Evolutionary conservation across 306 rosid species (phyloP), one percentile per base, ranked within the genome.

Genomic region (Nissolia schottii): DNA sequence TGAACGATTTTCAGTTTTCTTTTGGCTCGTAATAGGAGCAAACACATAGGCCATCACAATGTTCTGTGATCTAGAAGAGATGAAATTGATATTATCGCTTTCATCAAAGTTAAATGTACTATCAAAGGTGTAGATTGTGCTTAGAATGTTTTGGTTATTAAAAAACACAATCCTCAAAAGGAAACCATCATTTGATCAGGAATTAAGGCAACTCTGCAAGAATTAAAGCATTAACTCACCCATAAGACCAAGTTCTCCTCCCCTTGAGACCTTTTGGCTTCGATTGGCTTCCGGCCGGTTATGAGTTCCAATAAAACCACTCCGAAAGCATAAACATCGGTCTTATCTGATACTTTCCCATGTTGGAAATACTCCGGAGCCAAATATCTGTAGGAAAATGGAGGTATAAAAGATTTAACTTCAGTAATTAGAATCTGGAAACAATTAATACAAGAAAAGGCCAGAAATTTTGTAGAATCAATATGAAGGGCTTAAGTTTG

Each of bases 361-460:
- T 94, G 98, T 70, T 94, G 97, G 85, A 94, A 94, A 82, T 94
- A 94, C 85, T 94, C 98, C 0, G 98, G 97, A 70, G 98, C 98
- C 83, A 94, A 80, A 84, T 94, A 94, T 46, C 97, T 94, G 86
- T 13, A 55, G 46, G 40, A 32, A 53, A 76, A 29, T 20, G 19
- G 43, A 46, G 4, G 67, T 13, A 64, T 10, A 49, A 23, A 54
- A 56, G 53, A 24, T 15, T 49, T 56, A 31, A 68, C 60, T 32
- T 57, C 54, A 69, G 53, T 31, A 15, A 68, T 43, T 62, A 29
- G 37, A 48, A 51, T 13, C 43, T 27, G 20, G 57, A 68, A 72
- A 38, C 20, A 23, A 76, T 29, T 15, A 8, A 60, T 27, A 14
- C n/a, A 23, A 29, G 28, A 1, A 28, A 1, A 18, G 24, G 59